A percentile compares a stretch with the other conserved stretches of the same genome.
Conservation (phyloP, 176 grass and related monocot species). For the Eleusine indica region DNA sequence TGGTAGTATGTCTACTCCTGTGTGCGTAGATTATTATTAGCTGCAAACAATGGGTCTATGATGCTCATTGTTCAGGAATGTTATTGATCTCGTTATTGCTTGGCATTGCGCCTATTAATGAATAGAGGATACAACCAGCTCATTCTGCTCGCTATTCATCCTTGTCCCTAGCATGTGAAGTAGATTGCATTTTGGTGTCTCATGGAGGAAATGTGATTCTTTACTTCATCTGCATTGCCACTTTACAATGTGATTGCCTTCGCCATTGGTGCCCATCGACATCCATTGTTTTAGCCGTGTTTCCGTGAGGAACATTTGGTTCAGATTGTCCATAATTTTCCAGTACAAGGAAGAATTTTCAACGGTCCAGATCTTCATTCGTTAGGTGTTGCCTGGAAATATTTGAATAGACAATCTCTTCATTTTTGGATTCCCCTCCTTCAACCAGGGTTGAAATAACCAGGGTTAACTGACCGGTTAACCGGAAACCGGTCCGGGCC, state of each 20-base stretch:
- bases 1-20: neutral
- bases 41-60: constrained; percentile 29
- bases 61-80: neutral
- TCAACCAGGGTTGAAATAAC: too few species aligned
- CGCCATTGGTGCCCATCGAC: too few species aligned
- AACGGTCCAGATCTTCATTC: neutral
- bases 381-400: neutral
- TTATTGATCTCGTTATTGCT: neutral
- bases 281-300: neutral
- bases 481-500: too few species aligned
- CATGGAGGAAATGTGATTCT: neutral
- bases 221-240: neutral
- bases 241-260: neutral
- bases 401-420: neutral
- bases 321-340: neutral
- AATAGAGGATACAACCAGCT: neutral
- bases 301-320: neutral
- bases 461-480: too few species aligned
- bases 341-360: neutral
- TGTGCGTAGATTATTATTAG: constrained; percentile 30
- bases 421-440: neutral
- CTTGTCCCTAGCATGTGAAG: neutral
- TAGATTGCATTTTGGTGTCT: neutral
- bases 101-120: neutral
- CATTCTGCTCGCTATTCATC: neutral